Evolutionary conservation across 1,284 basidiomycete species (phyloP), one percentile per base, ranked within the genome.

Genomic region (Trametes versicolor): DNA sequence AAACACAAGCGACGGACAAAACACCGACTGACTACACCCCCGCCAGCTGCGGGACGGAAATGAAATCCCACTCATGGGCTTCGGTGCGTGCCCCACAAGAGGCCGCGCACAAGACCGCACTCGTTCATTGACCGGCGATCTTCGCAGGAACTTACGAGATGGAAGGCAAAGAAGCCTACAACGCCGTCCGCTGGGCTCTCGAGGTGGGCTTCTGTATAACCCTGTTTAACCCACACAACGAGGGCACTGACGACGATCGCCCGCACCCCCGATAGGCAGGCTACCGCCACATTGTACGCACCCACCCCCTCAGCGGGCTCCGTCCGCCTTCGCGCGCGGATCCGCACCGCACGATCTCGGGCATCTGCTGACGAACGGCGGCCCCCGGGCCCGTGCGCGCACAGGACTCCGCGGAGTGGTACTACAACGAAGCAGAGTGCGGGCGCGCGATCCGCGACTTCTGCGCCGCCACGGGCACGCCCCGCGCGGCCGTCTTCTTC

Each of bases 341-440:
- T 62, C 53, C 47, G 43, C 59, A 25, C 34, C 19, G 54, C 54
- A 32, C 27, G 41, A 37, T 23, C n/a, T 13, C 29, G 29, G 29
- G 15, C 4, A 50, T 17, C 37, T 32, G 34, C 37, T 41, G 53
- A 55, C 54, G 47, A 60, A 55, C 54, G 47, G 56, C 47, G 39
- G 47, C 39, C n/a, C 52, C 47, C 34, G 58, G 63, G 25, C 32
- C 61, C 55, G 56, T n/a, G n/a, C 39, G 19, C 55, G 7, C 53
- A 23, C 64, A 87, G 85, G 86, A 87, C 74, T 85, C 83, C 29
- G 83, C 85, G 43, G 81, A 78, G 64, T 90, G 89, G 90, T 92
- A 91, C 73, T 83, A 88, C 72, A 92, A 92, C 75, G 90, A 93
- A 73, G 79, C 75, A 47, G 83, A 87, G 66, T 86, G 85, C 63